These are phyloP conservation scores for Didymosphaeria variabile DNA, from an alignment of 2,329 filamentous ascomycete genomes.

Conservation along the genomic window DNA sequence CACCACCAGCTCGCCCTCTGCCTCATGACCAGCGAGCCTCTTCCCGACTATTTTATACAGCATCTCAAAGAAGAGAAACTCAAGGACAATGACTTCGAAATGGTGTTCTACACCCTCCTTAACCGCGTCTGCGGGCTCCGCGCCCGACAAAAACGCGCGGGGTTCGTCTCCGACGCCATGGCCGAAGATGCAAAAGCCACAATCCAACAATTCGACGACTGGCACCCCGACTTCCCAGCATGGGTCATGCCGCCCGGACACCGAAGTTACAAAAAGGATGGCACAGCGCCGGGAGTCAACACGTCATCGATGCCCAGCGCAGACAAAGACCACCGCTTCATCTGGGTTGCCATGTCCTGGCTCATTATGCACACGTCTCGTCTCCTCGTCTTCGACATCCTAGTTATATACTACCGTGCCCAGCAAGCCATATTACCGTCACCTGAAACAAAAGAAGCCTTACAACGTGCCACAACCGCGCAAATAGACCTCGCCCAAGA, in stretches of 20 bases:
- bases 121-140: conserved; percentile 21
- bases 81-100: conserved; percentile 19
- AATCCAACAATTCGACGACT: conserved; percentile 14
- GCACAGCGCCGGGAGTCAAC: too few species aligned
- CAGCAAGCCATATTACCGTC: not conserved
- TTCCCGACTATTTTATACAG: conserved; percentile 18
- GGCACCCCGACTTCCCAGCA: conserved; percentile 10
- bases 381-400: conserved; percentile 21
- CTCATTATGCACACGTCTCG: conserved; percentile 17
- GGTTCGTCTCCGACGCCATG: conserved; percentile 20
- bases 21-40: conserved; percentile 19
- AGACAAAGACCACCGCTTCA: conserved; percentile 19
- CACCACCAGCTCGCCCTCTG: conserved; percentile 21
- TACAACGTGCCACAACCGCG: conserved; percentile 8
- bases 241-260: conserved; percentile 1
- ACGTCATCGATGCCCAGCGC: not conserved
- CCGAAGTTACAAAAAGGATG: not conserved
- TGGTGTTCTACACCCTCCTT: conserved; percentile 20
- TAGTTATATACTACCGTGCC: conserved; percentile 21
- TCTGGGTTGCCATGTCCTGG: conserved; percentile 24
- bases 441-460: not conserved
- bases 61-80: conserved; percentile 20
- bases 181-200: conserved; percentile 16
- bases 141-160: conserved; percentile 19
- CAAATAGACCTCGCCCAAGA: conserved; percentile 18